Evolutionary conservation across 208 protist genomes (phyloP).

Genomic region (Wallacemonas sp.): DNA sequence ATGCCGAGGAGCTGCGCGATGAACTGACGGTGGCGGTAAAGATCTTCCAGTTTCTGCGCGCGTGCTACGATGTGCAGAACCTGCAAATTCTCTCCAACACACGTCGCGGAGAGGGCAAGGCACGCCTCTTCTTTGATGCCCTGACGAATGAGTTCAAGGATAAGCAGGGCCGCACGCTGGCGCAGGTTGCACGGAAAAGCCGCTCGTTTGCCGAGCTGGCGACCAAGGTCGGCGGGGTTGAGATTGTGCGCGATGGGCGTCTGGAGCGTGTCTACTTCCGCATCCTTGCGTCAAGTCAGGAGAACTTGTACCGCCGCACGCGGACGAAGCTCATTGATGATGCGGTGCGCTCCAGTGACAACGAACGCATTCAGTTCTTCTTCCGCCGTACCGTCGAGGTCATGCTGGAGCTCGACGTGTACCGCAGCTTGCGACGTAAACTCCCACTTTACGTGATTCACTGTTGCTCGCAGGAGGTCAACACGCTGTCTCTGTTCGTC

Average conservation of each 20-base stretch:
- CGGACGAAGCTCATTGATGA: slow-evolving; percentile 30
- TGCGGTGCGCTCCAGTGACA: slow-evolving; percentile 56
- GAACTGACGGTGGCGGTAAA: slow-evolving; percentile 45
- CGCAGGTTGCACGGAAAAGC: slow-evolving; percentile 41
- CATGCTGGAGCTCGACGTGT: slow-evolving; percentile 58
- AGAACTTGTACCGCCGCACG: slow-evolving; percentile 38
- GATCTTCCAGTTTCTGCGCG: slow-evolving; percentile 66
- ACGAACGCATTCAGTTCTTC: slow-evolving; percentile 59
- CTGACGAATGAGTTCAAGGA: slow-evolving; percentile 47
- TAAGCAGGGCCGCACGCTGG: slow-evolving; percentile 42
- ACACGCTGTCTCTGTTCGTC: slow-evolving; percentile 30
- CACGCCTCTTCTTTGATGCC: not conserved
- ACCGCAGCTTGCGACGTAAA: slow-evolving; percentile 33
- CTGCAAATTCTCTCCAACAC: slow-evolving; percentile 20
- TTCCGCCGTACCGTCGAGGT: slow-evolving; percentile 39
- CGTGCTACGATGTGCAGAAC: slow-evolving; percentile 54
- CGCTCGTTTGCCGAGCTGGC: slow-evolving; percentile 32
- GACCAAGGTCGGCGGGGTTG: slow-evolving; percentile 57
- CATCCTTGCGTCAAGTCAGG: slow-evolving; percentile 31
- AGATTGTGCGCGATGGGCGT: slow-evolving; percentile 48
- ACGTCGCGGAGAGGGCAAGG: too few species aligned
- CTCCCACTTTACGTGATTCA: slow-evolving; percentile 36
- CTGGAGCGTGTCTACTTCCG: slow-evolving; percentile 77
- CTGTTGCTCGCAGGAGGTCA: slow-evolving; percentile 40
- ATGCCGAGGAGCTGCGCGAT: slow-evolving; percentile 50